Evolutionary conservation across 2,329 filamentous ascomycete species (phyloP), one percentile per base, ranked within the genome.

Genomic region (Dactylellina sp.): DNA sequence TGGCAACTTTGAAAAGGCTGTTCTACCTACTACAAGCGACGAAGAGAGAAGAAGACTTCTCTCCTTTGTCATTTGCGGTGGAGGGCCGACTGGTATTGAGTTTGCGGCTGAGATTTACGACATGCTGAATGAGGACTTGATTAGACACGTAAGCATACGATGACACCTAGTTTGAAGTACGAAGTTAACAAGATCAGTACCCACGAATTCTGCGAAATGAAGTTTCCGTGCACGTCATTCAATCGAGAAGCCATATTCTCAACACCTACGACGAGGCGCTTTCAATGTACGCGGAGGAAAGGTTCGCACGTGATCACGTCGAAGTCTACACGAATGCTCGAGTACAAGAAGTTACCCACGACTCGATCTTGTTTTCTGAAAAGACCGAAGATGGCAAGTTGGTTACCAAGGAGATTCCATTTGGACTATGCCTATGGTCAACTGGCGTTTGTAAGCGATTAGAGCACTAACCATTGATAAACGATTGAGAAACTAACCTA

Each of bases 201-300:
- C 95, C 95, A 1, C 89, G 89, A 75, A 88, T 99, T 28, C 83
- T 99, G n/a, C 89, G 95, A 75, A 98, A 98, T 80, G 93, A 99
- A 81, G 96, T 99, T 53, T 98, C 95, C 0, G 94, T 99, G 0
- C 96, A 99, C 80, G 86, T 99, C 50, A 97, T 99, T 75, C 95
- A 99, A 80, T 96, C 92, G 79, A 88, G 95, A 71, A 89, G 91
- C 42, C 95, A 99, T 78, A 99, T 99, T 76, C 85, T 99, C 28
- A 99, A 99, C 83, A 99, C 95, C 0, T 99, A 99, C 80, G 95
- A 99, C 77, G 95, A 99, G 82, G 90, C 92, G 0, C 86, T 99
- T 0, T 97, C 93, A 9, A 89, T 89, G 80, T 99, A 96, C 80
- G 94, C 95, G 18, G 95, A 99, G 82, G 88, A 91, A 60, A 89